A percentile compares a stretch with the other conserved stretches of the same genome.
Conservation (phyloP, 139 green algal species). For the Chlamydomonas sp. region DNA sequence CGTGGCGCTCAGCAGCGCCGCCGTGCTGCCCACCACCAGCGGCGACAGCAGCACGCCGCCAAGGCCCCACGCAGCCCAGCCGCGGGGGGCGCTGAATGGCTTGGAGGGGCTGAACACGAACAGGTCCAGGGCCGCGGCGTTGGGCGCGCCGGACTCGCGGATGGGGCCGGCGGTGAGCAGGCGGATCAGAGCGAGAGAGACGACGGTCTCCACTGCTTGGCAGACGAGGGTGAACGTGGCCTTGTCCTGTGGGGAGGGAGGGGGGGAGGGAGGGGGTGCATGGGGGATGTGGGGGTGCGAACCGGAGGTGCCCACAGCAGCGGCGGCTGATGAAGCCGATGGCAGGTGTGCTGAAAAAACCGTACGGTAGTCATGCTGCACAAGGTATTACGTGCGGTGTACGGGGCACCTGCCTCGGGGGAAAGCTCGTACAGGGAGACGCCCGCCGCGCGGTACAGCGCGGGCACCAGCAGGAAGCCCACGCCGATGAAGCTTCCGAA, state of each 20-base stretch:
- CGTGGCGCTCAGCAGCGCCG: constrained; percentile 43
- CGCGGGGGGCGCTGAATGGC: constrained; percentile 69
- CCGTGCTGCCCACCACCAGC: constrained; percentile 64
- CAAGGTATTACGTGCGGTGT: neutral
- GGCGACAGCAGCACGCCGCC: constrained; percentile 72
- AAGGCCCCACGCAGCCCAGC: constrained; percentile 84
- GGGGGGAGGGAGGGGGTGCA: neutral
- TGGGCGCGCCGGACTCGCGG: neutral
- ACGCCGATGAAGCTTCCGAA: constrained; percentile 68
- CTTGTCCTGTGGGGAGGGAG: neutral
- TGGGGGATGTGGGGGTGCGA: neutral
- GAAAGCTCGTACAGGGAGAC: constrained; percentile 24
- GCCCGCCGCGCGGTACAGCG: constrained; percentile 40
- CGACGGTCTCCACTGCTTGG: constrained; percentile 67
- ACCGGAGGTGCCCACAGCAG: neutral
- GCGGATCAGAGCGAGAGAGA: constrained; percentile 66
- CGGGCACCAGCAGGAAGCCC: constrained; percentile 75
- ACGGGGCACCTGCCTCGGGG: constrained; percentile 21
- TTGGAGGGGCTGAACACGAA: constrained; percentile 58
- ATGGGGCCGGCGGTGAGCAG: constrained; percentile 39
- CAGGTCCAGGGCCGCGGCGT: neutral
- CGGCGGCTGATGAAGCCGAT: neutral
- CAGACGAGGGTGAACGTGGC: constrained; percentile 45
- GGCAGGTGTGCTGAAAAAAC: neutral
- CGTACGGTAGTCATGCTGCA: neutral